Evolutionary conservation across 768 basidiomycete genomes (phyloP), one percentile per base, ranked within the genome.

Genomic region (Crucibulum laeve): DNA sequence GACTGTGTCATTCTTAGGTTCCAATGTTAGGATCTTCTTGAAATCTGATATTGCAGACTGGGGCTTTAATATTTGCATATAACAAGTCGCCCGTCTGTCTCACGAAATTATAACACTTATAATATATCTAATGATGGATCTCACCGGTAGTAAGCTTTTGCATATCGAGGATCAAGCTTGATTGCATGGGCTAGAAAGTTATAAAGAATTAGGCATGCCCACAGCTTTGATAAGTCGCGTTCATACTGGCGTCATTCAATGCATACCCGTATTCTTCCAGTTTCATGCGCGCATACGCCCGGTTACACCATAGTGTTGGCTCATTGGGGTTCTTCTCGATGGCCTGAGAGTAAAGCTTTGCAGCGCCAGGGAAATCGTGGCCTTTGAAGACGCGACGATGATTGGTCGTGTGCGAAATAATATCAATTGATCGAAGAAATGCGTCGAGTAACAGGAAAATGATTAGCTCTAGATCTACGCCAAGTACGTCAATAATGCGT

Each of bases 221-320:
- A 35, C 11, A 41, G 19, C n/a, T 25, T 7, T 25, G 44, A 4
- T 34, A 21, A 25, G 38, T n/a, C 30, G 17, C 35, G 26, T 38
- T 77, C 86, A 60, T 56, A 93, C 92, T 80, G 32, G 91, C 82
- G 69, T 97, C 95, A 22, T 71, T 68, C 21, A 95, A 76, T 13
- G 93, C 96, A 57, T 93, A 92, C 3, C 96, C 96, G 55, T 87
- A 86, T 66, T 99, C 76, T 62, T 99, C 88, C 43, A 98, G 65
- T 67, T 90, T 96, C 64, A 94, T 91, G 40, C 95, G 79, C 11
- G 89, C 78, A 64, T 91, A 89, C 2, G 96, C 92, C 26, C 95
- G 79, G 65, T 98, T 98, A 59, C 87, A 93, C 87, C 90, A 98
- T 41, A 95, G 63, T 11, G 91, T 93, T 41, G 92, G 69, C 54